Evolutionary conservation across 768 basidiomycete species (phyloP).

Genomic region (Lentinula aciculospora): DNA sequence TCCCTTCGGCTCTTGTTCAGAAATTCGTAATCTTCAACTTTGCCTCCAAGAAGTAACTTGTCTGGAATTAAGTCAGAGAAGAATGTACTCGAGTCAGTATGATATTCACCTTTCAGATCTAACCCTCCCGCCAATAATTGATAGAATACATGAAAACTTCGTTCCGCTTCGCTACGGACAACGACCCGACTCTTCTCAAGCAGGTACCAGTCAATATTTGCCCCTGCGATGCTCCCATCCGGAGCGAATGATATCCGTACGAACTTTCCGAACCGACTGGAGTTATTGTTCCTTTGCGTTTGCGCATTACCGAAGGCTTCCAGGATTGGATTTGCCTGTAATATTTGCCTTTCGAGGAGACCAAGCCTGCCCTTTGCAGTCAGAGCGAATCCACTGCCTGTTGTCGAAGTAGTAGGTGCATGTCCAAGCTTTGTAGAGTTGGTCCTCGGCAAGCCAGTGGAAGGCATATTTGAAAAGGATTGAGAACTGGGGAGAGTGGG

Average conservation of each 20-base stretch:
- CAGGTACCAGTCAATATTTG: constrained; percentile 98
- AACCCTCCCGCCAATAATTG: constrained; percentile 81
- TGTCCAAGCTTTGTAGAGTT: constrained; percentile 56
- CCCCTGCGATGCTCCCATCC: constrained; percentile 92
- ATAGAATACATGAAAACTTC: constrained; percentile 97
- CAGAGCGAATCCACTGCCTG: constrained; percentile 37
- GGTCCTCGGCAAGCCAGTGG: constrained; percentile 65
- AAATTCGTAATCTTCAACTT: constrained; percentile 81
- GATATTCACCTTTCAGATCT: constrained; percentile 57
- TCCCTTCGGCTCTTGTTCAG: constrained; percentile 85
- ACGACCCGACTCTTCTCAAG: constrained; percentile 97
- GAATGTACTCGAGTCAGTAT: not conserved
- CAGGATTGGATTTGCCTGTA: constrained; percentile 95
- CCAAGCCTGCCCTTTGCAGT: constrained; percentile 75
- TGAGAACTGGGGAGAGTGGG: constrained; percentile 50
- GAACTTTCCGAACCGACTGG: constrained; percentile 98
- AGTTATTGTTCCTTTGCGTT: constrained; percentile 97
- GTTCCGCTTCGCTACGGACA: constrained; percentile 78
- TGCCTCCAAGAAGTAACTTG: constrained; percentile 65
- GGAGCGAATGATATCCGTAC: constrained; percentile 92
- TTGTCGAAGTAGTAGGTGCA: constrained; percentile 28
- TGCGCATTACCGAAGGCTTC: constrained; percentile 99
- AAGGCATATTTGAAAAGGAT: constrained; percentile 52
- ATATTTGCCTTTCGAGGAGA: constrained; percentile 89
- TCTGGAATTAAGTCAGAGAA: constrained; percentile 34